Evolutionary conservation across 2,329 filamentous ascomycete genomes (phyloP).

Genomic region (Colletotrichum musicola): DNA sequence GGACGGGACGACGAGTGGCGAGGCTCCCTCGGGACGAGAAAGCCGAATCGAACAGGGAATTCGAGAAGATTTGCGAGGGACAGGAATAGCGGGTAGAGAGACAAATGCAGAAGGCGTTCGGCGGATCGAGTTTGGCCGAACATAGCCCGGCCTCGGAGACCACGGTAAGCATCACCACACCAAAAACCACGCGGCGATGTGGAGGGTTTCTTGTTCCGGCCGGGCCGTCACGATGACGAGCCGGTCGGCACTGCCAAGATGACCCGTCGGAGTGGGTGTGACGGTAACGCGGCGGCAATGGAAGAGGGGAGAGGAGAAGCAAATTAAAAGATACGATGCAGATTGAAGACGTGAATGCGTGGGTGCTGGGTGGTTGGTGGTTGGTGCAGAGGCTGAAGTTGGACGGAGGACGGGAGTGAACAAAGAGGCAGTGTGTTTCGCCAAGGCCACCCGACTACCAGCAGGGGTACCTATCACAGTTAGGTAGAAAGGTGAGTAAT

Average conservation of each 20-base stretch:
- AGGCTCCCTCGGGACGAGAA: no score
- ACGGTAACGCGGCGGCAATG: not conserved
- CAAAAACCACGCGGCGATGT: not conserved
- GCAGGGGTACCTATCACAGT: not conserved
- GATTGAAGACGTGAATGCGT: not conserved
- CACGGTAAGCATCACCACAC: not conserved
- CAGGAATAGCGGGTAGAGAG: not conserved
- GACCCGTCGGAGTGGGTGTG: not conserved
- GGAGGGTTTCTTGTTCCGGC: constrained; percentile 1
- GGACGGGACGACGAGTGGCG: not conserved
- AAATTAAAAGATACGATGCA: not conserved
- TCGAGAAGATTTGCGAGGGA: no score
- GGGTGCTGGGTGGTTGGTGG: not conserved
- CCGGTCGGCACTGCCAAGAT: not conserved
- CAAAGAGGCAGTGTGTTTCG: constrained; percentile 3
- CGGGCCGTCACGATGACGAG: not conserved
- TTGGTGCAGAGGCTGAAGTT: not conserved
- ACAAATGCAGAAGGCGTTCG: not conserved
- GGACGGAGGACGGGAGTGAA: not conserved
- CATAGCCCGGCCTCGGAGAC: not conserved
- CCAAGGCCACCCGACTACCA: not conserved
- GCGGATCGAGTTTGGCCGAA: not conserved
- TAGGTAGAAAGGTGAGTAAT: not conserved
- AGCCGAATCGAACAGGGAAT: no score
- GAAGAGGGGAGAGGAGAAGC: not conserved